phyloP scores from a whole-genome alignment of 2,329 filamentous ascomycete species.

The Knoxdaviesia proteae region DNA sequence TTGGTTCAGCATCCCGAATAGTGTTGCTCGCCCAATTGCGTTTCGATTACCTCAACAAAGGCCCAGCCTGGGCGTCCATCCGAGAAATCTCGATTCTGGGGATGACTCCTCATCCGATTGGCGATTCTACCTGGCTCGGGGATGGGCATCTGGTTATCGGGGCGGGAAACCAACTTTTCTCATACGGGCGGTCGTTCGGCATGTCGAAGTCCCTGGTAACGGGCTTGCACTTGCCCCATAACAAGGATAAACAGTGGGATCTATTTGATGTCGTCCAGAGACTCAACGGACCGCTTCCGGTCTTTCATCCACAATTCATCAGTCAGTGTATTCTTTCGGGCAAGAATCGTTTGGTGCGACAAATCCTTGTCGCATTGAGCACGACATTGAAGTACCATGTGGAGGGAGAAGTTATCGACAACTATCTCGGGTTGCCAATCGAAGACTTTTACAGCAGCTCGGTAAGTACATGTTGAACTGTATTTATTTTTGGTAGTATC shows the following conservation, averaged over 20 bases:
- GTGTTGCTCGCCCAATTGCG: conserved; percentile 69
- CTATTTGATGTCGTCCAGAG: conserved; percentile 66
- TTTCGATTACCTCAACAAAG: conserved; percentile 76
- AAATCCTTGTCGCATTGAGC: conserved; percentile 51
- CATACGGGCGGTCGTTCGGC: conserved; percentile 59
- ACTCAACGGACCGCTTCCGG: conserved; percentile 68
- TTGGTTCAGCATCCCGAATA: conserved; percentile 79
- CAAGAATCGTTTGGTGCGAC: conserved; percentile 50
- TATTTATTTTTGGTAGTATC: no score
- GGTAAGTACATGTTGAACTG: conserved; percentile 9
- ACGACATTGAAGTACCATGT: conserved; percentile 64
- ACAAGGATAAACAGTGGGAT: conserved; percentile 35
- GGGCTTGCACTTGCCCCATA: conserved; percentile 23
- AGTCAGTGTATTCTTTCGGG: conserved; percentile 71
- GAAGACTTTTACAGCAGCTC: conserved; percentile 31
- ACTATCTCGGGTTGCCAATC: conserved; percentile 47
- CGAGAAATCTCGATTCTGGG: conserved; percentile 64
- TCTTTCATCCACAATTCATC: conserved; percentile 83
- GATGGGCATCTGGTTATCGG: conserved; percentile 74
- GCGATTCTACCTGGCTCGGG: conserved; percentile 78
- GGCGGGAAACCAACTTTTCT: conserved; percentile 75
- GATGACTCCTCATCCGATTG: conserved; percentile 73
- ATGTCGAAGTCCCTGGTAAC: conserved; percentile 38
- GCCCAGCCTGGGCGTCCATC: conserved; percentile 75
- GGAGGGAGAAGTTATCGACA: conserved; percentile 61